phyloP scores from a whole-genome alignment of 805 yeast genomes.

The Spathaspora sp. region DNA sequence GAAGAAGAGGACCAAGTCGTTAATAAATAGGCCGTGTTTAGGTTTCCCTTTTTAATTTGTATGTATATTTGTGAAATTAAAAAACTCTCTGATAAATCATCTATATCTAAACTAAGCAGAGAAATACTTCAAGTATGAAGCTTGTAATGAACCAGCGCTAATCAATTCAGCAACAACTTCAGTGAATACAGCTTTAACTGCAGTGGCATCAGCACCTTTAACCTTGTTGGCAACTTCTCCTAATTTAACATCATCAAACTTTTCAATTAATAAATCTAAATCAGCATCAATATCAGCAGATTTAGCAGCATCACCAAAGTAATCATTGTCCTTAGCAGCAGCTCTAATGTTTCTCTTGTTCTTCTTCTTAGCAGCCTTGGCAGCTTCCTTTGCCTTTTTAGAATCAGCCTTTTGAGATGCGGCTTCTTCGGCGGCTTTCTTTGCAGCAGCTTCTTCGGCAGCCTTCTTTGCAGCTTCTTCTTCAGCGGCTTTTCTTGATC shows the following conservation, averaged over 20 bases:
- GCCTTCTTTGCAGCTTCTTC: slow-evolving; percentile 81
- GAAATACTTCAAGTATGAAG: slow-evolving; percentile 53
- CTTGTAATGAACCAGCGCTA: slow-evolving; percentile 53
- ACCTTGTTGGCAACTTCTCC: slow-evolving; percentile 70
- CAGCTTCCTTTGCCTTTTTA: slow-evolving; percentile 87
- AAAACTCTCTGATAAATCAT: no score
- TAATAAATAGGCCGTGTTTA: neutral
- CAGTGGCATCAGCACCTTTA: slow-evolving; percentile 50
- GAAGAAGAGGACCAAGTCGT: neutral
- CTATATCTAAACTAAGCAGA: neutral
- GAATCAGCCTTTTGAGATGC: slow-evolving; percentile 57
- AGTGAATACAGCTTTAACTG: slow-evolving; percentile 56
- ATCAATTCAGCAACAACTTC: slow-evolving; percentile 53
- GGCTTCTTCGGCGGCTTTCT: slow-evolving; percentile 71
- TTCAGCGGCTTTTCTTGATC: slow-evolving; percentile 94
- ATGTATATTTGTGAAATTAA: no score
- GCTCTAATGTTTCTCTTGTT: slow-evolving; percentile 84
- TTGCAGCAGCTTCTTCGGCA: slow-evolving; percentile 79
- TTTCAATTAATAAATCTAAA: slow-evolving; percentile 71
- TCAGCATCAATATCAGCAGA: slow-evolving; percentile 74
- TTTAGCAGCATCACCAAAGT: slow-evolving; percentile 76
- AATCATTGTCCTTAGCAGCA: slow-evolving; percentile 76
- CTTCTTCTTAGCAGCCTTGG: slow-evolving; percentile 98
- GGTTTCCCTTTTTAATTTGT: neutral
- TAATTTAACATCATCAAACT: slow-evolving; percentile 75